Evolutionary conservation across 805 yeast species (phyloP).

Genomic region (Zygosaccharomyces kombuchaensis): DNA sequence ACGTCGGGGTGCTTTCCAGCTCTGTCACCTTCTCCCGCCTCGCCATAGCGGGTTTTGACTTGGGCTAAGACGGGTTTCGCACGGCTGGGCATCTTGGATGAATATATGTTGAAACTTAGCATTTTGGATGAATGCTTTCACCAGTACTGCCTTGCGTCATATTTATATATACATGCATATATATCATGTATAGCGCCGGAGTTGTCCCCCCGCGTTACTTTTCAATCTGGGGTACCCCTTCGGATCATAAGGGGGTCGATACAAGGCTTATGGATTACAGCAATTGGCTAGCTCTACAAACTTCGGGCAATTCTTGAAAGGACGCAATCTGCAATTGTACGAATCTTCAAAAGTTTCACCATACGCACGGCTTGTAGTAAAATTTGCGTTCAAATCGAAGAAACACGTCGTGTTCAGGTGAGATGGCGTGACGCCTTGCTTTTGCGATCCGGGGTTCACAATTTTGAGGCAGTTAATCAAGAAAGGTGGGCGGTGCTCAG

Average conservation of each 20-base stretch:
- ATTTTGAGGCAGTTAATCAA: neutral
- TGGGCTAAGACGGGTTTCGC: conserved; percentile 5
- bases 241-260: neutral
- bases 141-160: too few relatives aligned
- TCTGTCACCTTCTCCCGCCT: neutral
- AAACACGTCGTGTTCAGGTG: neutral
- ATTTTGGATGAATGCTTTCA: neutral
- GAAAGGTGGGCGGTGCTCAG: too few relatives aligned
- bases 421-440: neutral
- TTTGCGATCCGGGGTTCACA: neutral
- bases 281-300: neutral
- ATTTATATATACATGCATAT: too few relatives aligned
- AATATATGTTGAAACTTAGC: neutral
- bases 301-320: neutral
- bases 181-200: conserved; percentile 1
- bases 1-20: neutral
- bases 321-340: too few relatives aligned
- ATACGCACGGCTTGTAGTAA: neutral
- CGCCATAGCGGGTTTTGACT: conserved; percentile 1
- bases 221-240: conserved; percentile 1
- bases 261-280: neutral
- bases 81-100: conserved; percentile 2
- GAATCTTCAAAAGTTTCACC: neutral
- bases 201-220: neutral
- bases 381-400: neutral